These are phyloP conservation scores for Begonia fuchsioides DNA, from an alignment of 306 rosid genomes.

Conservation along the genomic window DNA sequence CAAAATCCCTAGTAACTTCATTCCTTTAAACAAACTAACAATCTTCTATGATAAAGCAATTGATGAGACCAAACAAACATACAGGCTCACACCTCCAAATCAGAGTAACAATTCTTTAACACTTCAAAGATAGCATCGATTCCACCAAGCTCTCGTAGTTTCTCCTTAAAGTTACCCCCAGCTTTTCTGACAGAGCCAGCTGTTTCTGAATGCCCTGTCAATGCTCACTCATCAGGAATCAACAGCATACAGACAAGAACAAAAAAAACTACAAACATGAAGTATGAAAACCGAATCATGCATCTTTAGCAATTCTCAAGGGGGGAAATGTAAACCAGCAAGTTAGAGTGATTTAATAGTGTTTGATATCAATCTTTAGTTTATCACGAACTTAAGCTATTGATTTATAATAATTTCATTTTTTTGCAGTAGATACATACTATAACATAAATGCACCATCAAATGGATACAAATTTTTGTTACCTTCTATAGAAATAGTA, in stretches of 20 bases:
- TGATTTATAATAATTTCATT: no score
- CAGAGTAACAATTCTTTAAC: slow-evolving; percentile 61
- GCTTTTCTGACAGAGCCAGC: slow-evolving; percentile 71
- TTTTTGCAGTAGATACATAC: no score
- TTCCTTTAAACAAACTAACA: no score
- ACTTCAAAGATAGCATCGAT: slow-evolving; percentile 90
- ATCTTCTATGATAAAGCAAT: slow-evolving; percentile 8
- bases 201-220: slow-evolving; percentile 24
- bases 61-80: slow-evolving; percentile 38
- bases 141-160: slow-evolving; percentile 83
- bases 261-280: background rate
- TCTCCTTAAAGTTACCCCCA: slow-evolving; percentile 87
- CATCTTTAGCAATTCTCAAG: background rate
- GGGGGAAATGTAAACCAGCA: background rate
- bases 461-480: no score
- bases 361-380: no score
- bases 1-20: no score
- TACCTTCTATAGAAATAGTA: slow-evolving; percentile 89
- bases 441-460: no score
- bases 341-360: background rate
- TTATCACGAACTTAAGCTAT: no score
- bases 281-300: background rate
- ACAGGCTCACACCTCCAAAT: slow-evolving; percentile 95
- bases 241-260: background rate
- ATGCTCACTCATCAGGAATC: slow-evolving; percentile 5